Percentiles rank a stretch among this genome's conserved stretches.
phyloP scores from a whole-genome alignment of 179 eudicot genomes.

The Beta corolliflora region DNA sequence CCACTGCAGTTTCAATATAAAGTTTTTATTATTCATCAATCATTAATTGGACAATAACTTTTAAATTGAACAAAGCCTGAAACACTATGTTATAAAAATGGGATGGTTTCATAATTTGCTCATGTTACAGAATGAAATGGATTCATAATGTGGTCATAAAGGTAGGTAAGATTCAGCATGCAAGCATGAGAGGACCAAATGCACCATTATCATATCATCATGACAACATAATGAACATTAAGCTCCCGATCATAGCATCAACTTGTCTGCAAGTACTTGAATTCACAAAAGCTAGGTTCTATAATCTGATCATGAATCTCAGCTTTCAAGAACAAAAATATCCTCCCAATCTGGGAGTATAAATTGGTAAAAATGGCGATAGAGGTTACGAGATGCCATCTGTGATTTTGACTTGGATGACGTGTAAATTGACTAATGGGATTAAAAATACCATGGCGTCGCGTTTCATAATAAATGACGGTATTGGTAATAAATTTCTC shows the following conservation, averaged over 20 bases:
- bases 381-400: background rate
- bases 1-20: no score
- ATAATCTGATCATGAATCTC: background rate
- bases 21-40: no score
- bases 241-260: background rate
- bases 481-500: no score
- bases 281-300: background rate
- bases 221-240: constrained; percentile 19
- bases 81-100: background rate
- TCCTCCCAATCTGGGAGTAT: background rate
- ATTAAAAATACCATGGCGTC: background rate
- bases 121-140: background rate
- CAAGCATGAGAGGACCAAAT: constrained; percentile 1
- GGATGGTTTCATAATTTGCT: background rate
- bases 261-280: background rate
- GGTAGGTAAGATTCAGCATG: constrained; percentile 14
- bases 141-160: constrained; percentile 15
- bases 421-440: background rate
- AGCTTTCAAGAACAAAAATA: background rate
- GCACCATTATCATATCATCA: constrained; percentile 12
- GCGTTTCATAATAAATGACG: no score
- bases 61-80: no score
- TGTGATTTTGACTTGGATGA: background rate
- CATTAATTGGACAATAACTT: no score
- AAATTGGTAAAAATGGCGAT: background rate